phyloP scores from a whole-genome alignment of 108 stramenopile genomes.

The Cyclotella atomus region DNA sequence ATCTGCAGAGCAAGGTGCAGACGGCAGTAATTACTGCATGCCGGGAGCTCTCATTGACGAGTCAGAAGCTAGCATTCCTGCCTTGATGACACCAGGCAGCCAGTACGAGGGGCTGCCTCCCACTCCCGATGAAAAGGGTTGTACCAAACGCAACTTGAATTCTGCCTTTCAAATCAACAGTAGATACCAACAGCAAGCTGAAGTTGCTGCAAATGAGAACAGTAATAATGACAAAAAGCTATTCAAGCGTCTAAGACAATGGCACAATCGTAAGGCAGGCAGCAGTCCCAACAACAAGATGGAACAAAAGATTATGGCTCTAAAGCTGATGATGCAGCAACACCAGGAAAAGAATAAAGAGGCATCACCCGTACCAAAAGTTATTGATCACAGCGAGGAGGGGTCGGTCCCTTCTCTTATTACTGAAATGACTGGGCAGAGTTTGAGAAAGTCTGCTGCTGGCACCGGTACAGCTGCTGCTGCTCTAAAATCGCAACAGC shows the following conservation, averaged over 20 bases:
- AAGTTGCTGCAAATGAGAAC: neutral
- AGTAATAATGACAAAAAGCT: neutral
- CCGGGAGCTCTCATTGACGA: neutral
- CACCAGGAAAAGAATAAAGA: neutral
- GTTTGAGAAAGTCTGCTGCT: neutral
- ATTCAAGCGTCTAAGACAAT: neutral
- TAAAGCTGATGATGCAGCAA: neutral
- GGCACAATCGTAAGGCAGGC: neutral
- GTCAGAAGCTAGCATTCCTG: neutral
- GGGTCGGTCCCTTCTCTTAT: constrained; percentile 21
- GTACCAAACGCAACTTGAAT: constrained; percentile 12
- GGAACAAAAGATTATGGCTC: neutral
- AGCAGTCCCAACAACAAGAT: neutral
- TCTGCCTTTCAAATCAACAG: neutral
- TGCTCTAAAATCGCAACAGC: neutral
- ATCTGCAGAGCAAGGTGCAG: too few relatives aligned
- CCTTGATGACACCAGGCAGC: neutral
- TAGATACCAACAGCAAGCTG: neutral
- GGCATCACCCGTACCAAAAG: constrained; percentile 1
- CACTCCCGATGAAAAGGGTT: neutral
- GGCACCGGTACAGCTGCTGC: neutral
- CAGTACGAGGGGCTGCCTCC: neutral
- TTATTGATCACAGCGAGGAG: constrained; percentile 15
- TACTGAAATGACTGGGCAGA: constrained; percentile 23
- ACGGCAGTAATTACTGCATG: neutral